Percentiles rank a stretch among this genome's conserved stretches.
Evolutionary conservation across 768 basidiomycete species (phyloP).

Genomic region (Termitomyces sp.): DNA sequence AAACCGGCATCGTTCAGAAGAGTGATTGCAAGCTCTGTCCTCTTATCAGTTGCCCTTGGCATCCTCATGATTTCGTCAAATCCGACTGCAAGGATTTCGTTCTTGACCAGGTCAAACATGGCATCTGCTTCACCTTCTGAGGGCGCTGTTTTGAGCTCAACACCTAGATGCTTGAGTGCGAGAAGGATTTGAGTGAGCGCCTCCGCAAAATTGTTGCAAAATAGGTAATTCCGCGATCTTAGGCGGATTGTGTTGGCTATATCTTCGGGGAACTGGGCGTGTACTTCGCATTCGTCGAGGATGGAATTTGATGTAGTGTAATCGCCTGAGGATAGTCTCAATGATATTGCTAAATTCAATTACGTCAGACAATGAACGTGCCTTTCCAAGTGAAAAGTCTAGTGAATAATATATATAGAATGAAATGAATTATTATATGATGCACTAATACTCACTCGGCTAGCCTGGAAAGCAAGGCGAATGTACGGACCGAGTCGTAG

Average conservation of each 20-base stretch:
- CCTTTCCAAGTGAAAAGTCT: conserved; percentile 68
- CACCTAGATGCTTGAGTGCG: conserved; percentile 56
- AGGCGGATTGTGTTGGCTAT: conserved; percentile 51
- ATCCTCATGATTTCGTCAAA: conserved; percentile 63
- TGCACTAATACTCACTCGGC: conserved; percentile 45
- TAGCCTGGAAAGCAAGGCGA: conserved; percentile 48
- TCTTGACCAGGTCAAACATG: conserved; percentile 69
- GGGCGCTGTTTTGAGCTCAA: conserved; percentile 52
- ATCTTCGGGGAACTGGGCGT: conserved; percentile 46
- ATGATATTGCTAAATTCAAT: background rate
- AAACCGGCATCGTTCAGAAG: conserved; percentile 66
- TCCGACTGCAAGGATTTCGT: conserved; percentile 63
- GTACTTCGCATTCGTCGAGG: conserved; percentile 48
- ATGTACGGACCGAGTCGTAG: conserved; percentile 40
- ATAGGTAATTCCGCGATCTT: conserved; percentile 60
- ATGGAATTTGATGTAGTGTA: conserved; percentile 46
- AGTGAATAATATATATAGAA: no score
- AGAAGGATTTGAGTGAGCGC: conserved; percentile 54
- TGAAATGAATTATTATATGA: background rate
- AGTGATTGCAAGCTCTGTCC: conserved; percentile 57
- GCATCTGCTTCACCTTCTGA: conserved; percentile 48
- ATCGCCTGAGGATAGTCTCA: conserved; percentile 35
- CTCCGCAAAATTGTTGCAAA: conserved; percentile 48
- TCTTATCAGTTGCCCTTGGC: conserved; percentile 54
- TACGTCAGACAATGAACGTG: conserved; percentile 14